Evolutionary conservation across 345 rosid species (phyloP).

Genomic region (Dipteronia sinensis): DNA sequence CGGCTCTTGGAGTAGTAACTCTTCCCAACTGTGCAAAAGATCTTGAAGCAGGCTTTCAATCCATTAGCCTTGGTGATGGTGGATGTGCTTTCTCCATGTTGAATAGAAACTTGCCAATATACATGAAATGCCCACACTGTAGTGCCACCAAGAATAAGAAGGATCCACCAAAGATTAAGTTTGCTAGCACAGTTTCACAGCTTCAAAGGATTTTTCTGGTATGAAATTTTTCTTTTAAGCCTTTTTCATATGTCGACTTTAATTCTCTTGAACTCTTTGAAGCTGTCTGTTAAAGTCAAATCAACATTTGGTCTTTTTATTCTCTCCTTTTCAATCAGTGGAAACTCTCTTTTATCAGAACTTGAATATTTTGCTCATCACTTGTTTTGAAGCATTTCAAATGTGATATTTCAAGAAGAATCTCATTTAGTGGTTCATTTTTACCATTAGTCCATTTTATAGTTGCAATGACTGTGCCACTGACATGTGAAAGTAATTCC

Average conservation of each 20-base stretch:
- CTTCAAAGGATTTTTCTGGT: constrained; percentile 85
- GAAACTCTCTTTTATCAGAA: neutral
- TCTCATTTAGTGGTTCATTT: neutral
- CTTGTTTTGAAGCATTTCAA: neutral
- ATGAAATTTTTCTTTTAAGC: constrained; percentile 20
- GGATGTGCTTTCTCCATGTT: constrained; percentile 55
- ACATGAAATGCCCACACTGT: constrained; percentile 75
- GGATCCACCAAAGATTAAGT: constrained; percentile 48
- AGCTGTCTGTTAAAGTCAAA: constrained; percentile 7
- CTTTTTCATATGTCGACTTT: neutral
- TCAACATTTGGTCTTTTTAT: neutral
- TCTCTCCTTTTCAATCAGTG: neutral
- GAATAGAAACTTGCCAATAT: constrained; percentile 71
- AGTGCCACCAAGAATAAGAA: constrained; percentile 42
- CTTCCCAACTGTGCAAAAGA: constrained; percentile 33
- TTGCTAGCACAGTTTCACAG: constrained; percentile 73
- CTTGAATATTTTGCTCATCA: neutral
- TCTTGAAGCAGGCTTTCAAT: constrained; percentile 39
- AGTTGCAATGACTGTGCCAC: neutral
- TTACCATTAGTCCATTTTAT: neutral
- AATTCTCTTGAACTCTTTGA: constrained; percentile 5
- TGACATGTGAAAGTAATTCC: neutral
- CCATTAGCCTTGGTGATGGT: constrained; percentile 48
- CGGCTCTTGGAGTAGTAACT: constrained; percentile 27
- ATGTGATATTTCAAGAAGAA: neutral